phyloP scores from a whole-genome alignment of 225 moss, liverwort and hornwort species.

The Polytrichum commune region DNA sequence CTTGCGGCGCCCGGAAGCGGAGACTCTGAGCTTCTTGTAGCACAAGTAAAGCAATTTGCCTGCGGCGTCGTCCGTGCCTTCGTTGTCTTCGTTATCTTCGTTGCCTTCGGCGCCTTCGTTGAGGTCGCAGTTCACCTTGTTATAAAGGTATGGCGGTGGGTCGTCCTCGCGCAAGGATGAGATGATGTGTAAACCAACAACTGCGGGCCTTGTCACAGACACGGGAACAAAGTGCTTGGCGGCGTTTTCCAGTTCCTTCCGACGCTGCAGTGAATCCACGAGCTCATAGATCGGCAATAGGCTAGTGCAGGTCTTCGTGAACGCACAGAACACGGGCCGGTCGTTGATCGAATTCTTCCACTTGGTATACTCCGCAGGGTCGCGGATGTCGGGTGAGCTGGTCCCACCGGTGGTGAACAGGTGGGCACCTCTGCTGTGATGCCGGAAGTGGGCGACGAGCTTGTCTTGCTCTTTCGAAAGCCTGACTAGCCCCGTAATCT shows the following conservation, averaged over 20 bases:
- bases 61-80: no score
- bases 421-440: neutral
- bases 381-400: neutral
- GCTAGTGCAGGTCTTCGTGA: neutral
- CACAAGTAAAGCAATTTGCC: no score
- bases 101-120: neutral
- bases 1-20: no score
- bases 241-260: neutral
- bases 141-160: neutral
- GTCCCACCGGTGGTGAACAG: constrained; percentile 9
- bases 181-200: neutral
- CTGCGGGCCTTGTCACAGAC: neutral
- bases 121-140: constrained; percentile 1
- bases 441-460: neutral
- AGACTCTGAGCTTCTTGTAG: no score
- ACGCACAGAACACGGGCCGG: constrained; percentile 1
- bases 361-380: neutral
- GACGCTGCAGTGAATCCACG: neutral
- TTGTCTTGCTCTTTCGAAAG: neutral
- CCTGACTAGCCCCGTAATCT: no score
- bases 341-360: constrained; percentile 4
- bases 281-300: constrained; percentile 6
- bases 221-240: neutral
- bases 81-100: no score
- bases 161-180: neutral